Conservation (phyloP, 2,329 filamentous ascomycete genomes). For the Sclerotinia spermophila region DNA sequence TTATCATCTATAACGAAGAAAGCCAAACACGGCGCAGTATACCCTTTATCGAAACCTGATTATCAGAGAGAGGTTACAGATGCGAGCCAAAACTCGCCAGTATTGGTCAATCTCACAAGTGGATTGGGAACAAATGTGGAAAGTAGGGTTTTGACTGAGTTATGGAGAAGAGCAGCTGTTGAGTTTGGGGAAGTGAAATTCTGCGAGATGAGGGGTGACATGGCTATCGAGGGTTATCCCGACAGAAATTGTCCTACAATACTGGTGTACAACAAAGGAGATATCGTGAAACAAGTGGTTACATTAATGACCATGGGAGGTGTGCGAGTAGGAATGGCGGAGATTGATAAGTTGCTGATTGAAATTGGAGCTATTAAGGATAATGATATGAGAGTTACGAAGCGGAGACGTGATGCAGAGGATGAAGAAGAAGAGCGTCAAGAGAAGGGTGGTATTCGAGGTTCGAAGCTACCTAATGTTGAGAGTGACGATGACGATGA, state of each 20-base stretch:
- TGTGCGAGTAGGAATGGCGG: constrained; percentile 62
- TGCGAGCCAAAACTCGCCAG: constrained; percentile 65
- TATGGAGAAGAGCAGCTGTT: constrained; percentile 79
- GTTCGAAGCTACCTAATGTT: constrained; percentile 27
- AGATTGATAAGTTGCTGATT: constrained; percentile 78
- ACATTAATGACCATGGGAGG: constrained; percentile 79
- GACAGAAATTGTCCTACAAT: constrained; percentile 94
- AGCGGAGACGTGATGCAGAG: constrained; percentile 34
- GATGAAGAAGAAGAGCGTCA: constrained; percentile 35
- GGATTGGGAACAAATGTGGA: constrained; percentile 77
- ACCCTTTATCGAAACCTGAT: constrained; percentile 90
- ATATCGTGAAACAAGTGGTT: constrained; percentile 90
- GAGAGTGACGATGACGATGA: constrained; percentile 45
- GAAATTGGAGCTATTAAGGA: constrained; percentile 76
- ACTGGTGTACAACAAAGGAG: constrained; percentile 84
- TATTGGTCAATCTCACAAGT: constrained; percentile 79
- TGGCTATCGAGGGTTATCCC: constrained; percentile 96
- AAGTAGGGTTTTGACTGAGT: constrained; percentile 74
- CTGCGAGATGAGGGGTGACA: constrained; percentile 85
- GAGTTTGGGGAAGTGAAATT: constrained; percentile 97
- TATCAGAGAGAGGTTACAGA: constrained; percentile 91
- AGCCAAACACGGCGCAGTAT: constrained; percentile 83
- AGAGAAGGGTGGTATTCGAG: constrained; percentile 34
- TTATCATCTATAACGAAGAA: constrained; percentile 70
- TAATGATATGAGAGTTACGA: constrained; percentile 69